phyloP scores from a whole-genome alignment of 2,329 filamentous ascomycete genomes.

The Calonectria pteridis region DNA sequence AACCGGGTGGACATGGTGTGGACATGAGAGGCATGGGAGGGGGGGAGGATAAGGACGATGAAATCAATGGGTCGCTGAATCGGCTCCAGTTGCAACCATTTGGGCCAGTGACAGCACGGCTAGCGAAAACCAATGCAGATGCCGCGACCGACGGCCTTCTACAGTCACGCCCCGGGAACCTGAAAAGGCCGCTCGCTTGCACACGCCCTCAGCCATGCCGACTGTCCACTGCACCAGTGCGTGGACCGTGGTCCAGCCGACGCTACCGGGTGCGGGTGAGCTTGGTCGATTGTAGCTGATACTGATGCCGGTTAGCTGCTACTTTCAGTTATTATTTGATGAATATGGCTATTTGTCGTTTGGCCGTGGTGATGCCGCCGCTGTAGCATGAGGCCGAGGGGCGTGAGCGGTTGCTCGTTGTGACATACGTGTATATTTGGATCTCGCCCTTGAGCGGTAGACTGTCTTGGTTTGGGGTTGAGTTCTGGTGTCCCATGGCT shows the following conservation, averaged over 20 bases:
- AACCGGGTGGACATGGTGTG: conserved; percentile 29
- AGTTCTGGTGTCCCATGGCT: conserved; percentile 5
- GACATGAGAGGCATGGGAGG: conserved; percentile 13
- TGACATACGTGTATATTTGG: conserved; percentile 1
- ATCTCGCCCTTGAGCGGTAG: neutral
- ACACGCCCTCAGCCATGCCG: conserved; percentile 33
- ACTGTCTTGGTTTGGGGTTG: conserved; percentile 14
- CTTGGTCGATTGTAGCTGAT: conserved; percentile 37
- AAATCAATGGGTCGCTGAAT: conserved; percentile 36
- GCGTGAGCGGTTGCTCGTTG: neutral
- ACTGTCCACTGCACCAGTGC: conserved; percentile 29
- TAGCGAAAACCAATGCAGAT: conserved; percentile 33
- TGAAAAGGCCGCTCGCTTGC: conserved; percentile 10
- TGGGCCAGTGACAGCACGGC: conserved; percentile 11
- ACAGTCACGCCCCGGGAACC: conserved; percentile 17
- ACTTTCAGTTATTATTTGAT: conserved; percentile 30
- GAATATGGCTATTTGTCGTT: conserved; percentile 20
- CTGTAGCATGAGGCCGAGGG: conserved; percentile 10
- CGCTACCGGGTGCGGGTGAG: conserved; percentile 43
- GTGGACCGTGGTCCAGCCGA: conserved; percentile 41
- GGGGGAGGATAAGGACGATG: conserved; percentile 35
- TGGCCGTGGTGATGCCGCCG: conserved; percentile 25
- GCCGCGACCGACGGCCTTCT: conserved; percentile 42
- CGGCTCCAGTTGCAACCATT: conserved; percentile 13
- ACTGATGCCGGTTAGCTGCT: conserved; percentile 29